Conservation (phyloP, 768 basidiomycete species). For the Rhizopogon vesiculosus region DNA sequence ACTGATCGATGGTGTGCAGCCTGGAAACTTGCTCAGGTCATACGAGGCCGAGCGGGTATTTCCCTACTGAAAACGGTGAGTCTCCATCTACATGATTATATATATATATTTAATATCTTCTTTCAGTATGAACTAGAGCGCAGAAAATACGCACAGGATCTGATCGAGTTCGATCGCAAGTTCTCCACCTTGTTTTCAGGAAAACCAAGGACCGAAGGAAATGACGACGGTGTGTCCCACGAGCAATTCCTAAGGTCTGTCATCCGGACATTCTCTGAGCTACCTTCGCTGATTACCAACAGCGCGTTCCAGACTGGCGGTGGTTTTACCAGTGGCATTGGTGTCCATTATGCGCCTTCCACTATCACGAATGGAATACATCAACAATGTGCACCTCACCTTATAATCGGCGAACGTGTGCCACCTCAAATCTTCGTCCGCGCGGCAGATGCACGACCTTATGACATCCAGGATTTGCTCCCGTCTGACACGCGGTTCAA, state of each 20-base stretch:
- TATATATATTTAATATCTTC: not conserved
- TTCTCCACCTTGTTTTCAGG: conserved; percentile 62
- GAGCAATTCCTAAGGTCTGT: conserved; percentile 31
- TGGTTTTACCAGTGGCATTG: conserved; percentile 31
- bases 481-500: conserved; percentile 35
- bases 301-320: conserved; percentile 34
- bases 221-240: conserved; percentile 29
- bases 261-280: not conserved
- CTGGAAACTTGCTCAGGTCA: conserved; percentile 45
- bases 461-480: conserved; percentile 37
- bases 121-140: conserved; percentile 67
- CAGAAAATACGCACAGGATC: conserved; percentile 61
- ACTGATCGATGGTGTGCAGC: conserved; percentile 14
- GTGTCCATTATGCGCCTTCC: conserved; percentile 35
- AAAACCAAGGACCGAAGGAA: conserved; percentile 46
- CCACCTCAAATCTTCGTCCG: conserved; percentile 30
- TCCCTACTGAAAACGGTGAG: conserved; percentile 37
- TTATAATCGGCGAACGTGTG: conserved; percentile 35
- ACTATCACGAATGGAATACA: conserved; percentile 27
- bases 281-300: not conserved
- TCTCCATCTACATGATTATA: not conserved
- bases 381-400: conserved; percentile 25
- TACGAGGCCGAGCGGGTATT: conserved; percentile 35
- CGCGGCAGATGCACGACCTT: conserved; percentile 29
- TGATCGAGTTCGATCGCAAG: conserved; percentile 67